Base-by-base conservation (phyloP, 2,329 filamentous ascomycete genomes). In the Mycosphaerella sp. region DNA sequence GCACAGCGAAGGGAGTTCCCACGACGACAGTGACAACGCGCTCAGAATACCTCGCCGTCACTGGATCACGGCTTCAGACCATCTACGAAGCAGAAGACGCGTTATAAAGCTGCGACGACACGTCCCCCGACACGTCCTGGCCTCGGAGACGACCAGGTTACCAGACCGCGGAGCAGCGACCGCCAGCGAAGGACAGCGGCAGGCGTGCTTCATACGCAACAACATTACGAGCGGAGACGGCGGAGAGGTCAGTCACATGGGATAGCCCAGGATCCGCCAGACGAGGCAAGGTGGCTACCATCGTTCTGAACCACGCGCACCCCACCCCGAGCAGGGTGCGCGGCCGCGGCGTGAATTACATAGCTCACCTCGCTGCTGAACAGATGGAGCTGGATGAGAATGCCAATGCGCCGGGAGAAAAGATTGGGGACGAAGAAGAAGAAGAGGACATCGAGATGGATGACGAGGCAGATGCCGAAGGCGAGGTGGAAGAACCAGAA, bases 381-480 rank as follows among this genome's bases (percentile, higher is more conserved):
- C 57, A 58, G 45, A 59, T 62, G 54, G 57, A 62, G 48, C 38
- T 58, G 10, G 61, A 58, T 26, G 63, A 61, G 32, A 61, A 65
- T 34, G 55, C 53, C 14, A 64, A 65, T 50, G 63, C 63, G 4
- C 61, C 63, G 32, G 60, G 60, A 45, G 64, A 62, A n/a, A 62
- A 66, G 49, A 62, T 62, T 52, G 54, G 59, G 51, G 61, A 62
- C 23, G 64, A 60, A 48, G 59, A 61, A 46, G 58, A 59, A 23
- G 48, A 59, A 14, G 50, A 53, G 49, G 63, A 64, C n/a, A 53
- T 57, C 36, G 59, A 65, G 44, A 60, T 60, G 21, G 71, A 60
- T 14, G 64, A 68, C 26, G 68, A 68, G 6, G 68, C 66, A 26
- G 61, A 74, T 58, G 69, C 68, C 10, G 70, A 59, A 42, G 59